Evolutionary conservation across 1,284 basidiomycete genomes (phyloP).

Genomic region (Naganishia albida): DNA sequence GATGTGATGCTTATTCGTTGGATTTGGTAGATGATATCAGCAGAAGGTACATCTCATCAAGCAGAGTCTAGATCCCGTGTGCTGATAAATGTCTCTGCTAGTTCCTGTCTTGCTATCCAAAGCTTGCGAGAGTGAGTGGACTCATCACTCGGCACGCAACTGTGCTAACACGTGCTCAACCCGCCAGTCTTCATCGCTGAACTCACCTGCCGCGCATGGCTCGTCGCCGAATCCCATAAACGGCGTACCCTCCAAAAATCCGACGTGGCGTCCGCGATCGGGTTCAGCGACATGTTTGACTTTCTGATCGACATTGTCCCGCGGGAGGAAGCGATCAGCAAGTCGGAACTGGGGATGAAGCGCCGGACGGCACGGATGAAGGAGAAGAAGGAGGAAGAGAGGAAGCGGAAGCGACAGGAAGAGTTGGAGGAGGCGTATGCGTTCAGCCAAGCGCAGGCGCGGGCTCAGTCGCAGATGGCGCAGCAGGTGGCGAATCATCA

Average conservation of each 20-base stretch:
- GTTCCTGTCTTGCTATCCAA: conserved; percentile 93
- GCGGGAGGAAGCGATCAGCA: conserved; percentile 62
- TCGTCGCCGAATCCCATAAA: conserved; percentile 89
- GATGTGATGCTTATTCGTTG: no score
- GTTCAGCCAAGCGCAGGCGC: conserved; percentile 11
- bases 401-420: conserved; percentile 23
- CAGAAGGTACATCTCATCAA: conserved; percentile 67
- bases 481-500: not conserved
- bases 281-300: conserved; percentile 88
- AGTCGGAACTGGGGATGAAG: conserved; percentile 29
- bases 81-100: conserved; percentile 42
- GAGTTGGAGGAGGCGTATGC: conserved; percentile 28
- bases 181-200: conserved; percentile 85
- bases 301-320: conserved; percentile 91
- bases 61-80: not conserved
- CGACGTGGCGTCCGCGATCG: conserved; percentile 85
- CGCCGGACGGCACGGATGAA: conserved; percentile 27
- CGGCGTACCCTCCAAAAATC: conserved; percentile 84
- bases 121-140: conserved; percentile 83
- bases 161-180: not conserved
- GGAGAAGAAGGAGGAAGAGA: conserved; percentile 31
- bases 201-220: conserved; percentile 88
- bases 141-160: not conserved
- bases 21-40: conserved; percentile 79
- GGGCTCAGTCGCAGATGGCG: not conserved